phyloP scores from a whole-genome alignment of 2,329 filamentous ascomycete species.

The Calonectria ilicicola region DNA sequence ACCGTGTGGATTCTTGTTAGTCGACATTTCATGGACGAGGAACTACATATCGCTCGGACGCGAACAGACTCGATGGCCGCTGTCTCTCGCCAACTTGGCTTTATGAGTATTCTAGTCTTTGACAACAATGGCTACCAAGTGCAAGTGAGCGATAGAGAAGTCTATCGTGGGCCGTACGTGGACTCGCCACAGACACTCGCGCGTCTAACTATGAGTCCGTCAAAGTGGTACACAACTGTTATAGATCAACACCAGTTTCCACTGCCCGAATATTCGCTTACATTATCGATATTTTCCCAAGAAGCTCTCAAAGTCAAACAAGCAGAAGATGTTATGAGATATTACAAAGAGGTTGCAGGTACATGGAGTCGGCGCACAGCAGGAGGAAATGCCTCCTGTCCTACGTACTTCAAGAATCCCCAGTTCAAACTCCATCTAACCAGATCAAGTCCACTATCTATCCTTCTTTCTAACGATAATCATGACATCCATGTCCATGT shows the following conservation, averaged over 20 bases:
- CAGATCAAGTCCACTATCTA: conserved; percentile 70
- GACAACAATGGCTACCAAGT: conserved; percentile 77
- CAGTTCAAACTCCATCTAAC: conserved; percentile 79
- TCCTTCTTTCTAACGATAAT: conserved; percentile 78
- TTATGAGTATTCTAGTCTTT: conserved; percentile 90
- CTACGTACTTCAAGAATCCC: conserved; percentile 86
- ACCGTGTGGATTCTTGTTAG: conserved; percentile 87
- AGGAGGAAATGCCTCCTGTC: conserved; percentile 84
- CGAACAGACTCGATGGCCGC: conserved; percentile 55
- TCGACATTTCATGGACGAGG: conserved; percentile 83
- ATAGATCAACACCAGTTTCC: conserved; percentile 85
- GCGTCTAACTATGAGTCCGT: conserved; percentile 64
- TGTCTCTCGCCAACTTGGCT: conserved; percentile 73
- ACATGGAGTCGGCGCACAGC: conserved; percentile 84
- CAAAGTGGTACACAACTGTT: conserved; percentile 69
- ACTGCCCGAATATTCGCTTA: conserved; percentile 82
- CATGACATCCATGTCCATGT: conserved; percentile 83
- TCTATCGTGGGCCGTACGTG: conserved; percentile 86
- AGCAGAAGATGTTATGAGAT: conserved; percentile 70
- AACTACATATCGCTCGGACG: conserved; percentile 67
- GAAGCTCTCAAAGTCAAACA: conserved; percentile 69
- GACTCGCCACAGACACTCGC: conserved; percentile 94
- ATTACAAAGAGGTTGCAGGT: conserved; percentile 69
- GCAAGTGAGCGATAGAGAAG: conserved; percentile 77
- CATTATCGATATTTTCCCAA: conserved; percentile 84